Base-by-base conservation (phyloP, 768 basidiomycete species). In the Pilatotrama ljubarskyi region DNA sequence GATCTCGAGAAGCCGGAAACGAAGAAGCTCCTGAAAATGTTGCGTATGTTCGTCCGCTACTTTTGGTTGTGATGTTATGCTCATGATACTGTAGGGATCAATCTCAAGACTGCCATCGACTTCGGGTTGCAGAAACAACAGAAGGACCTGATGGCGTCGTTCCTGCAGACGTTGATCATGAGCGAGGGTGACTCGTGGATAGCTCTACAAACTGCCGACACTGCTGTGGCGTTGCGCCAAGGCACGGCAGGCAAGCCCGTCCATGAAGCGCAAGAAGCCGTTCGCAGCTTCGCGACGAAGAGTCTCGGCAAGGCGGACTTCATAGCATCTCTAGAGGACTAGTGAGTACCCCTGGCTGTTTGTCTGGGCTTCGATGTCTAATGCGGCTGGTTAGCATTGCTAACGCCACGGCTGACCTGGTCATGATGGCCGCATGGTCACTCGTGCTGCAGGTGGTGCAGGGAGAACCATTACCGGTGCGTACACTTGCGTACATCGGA, bases 81-180 rank as follows among this genome's bases (percentile, higher is more conserved):
- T 14, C 18, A 18, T 26, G 14, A 24, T 5, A 18, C 7, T 15
- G 36, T 58, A 86, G 90, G 90, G 42, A 82, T 84, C 17, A 93
- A 95, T 70, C 82, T 98, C 55, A 95, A 96, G 71, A 82, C 94
- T 44, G 95, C 94, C 2, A 97, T 98, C 51, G 91, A 95, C 69
- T 88, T 88, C 65, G 93, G 93, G 18, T 80, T 96, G 41, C 83
- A 89, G 62, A 86, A 84, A 67, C 85, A 87, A 0, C 89, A 93
- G 70, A 89, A 84, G 61, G 88, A 92, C 68, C 80, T 98, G 44
- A 90, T 92, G 50, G 91, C 95, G 4, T 94, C 92, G 0, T 98
- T 95, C 74, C 77, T 98, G 67, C 95, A 98, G 75, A 93, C 93
- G 15, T 77, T 98, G 36, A 85, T 98, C 65, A 98, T 98, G 95